A percentile compares a stretch with the other conserved stretches of the same genome.
Evolutionary conservation across 495 filamentous ascomycete species (phyloP).

Genomic region (Talaromyces liani): DNA sequence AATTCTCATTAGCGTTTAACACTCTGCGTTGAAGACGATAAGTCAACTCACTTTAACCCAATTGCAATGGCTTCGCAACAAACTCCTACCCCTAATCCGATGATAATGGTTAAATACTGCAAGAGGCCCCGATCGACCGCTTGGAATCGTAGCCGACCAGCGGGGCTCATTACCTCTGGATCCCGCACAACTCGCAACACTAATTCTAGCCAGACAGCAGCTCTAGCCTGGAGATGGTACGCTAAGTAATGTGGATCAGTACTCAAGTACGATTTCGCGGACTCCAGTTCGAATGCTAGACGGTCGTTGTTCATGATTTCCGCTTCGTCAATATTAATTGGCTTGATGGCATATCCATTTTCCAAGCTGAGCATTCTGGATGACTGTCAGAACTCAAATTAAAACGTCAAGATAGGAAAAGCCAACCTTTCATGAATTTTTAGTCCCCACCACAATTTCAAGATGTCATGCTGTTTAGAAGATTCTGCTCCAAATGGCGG

Average conservation of each 20-base stretch:
- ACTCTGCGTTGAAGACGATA: no score
- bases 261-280: neutral
- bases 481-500: neutral
- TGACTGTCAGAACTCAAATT: neutral
- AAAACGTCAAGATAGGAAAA: neutral
- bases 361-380: slow-evolving; percentile 6
- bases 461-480: neutral
- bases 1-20: neutral
- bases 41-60: neutral
- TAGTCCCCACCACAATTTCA: slow-evolving; percentile 3
- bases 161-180: neutral
- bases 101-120: neutral
- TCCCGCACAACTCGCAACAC: neutral
- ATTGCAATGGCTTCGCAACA: slow-evolving; percentile 7
- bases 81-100: neutral
- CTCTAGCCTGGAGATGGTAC: slow-evolving; percentile 6
- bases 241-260: neutral
- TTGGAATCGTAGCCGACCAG: neutral
- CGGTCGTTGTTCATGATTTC: neutral
- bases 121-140: neutral
- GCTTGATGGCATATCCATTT: slow-evolving; percentile 5
- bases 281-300: neutral
- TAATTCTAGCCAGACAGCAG: slow-evolving; percentile 4
- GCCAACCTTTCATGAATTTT: slow-evolving; percentile 7
- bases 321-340: neutral